Evolutionary conservation across 208 protist species (phyloP).

Genomic region (Leptomonas seymouri): DNA sequence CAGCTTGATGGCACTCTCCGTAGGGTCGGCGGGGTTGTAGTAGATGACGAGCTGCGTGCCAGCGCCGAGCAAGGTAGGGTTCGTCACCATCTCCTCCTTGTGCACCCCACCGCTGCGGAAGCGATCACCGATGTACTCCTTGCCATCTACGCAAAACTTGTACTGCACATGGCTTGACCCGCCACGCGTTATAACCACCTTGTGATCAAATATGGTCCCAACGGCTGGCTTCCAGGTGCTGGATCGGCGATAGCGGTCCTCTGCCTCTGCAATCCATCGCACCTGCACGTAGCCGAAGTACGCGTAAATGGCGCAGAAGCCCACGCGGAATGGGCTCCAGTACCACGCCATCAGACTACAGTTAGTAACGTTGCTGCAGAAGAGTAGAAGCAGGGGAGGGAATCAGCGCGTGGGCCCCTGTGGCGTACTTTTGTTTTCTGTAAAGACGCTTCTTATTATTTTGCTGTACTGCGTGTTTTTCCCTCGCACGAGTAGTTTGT

Average conservation of each 20-base stretch:
- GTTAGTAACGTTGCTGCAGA: no score
- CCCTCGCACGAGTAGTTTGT: no score
- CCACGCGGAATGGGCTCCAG: constrained; percentile 73
- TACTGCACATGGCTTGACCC: constrained; percentile 87
- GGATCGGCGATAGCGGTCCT: constrained; percentile 84
- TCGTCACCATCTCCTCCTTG: constrained; percentile 85
- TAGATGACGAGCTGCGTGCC: constrained; percentile 89
- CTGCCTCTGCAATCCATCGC: constrained; percentile 74
- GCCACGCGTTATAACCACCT: constrained; percentile 84
- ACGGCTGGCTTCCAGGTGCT: constrained; percentile 86
- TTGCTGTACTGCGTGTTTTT: no score
- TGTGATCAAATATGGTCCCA: constrained; percentile 89
- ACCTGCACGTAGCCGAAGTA: constrained; percentile 73
- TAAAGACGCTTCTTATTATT: no score
- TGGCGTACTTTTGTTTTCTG: no score
- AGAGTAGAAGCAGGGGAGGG: no score
- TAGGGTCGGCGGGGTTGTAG: constrained; percentile 86
- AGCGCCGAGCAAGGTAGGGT: constrained; percentile 81
- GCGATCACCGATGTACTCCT: constrained; percentile 77
- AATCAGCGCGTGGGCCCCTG: no score
- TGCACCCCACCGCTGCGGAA: constrained; percentile 87
- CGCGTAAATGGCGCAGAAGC: constrained; percentile 73
- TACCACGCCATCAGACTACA: constrained; percentile 80
- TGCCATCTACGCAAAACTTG: constrained; percentile 75
- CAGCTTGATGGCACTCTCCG: constrained; percentile 87